These are phyloP conservation scores for Trypanosoma conorhini DNA, from an alignment of 208 protist genomes.

Conservation along the genomic window DNA sequence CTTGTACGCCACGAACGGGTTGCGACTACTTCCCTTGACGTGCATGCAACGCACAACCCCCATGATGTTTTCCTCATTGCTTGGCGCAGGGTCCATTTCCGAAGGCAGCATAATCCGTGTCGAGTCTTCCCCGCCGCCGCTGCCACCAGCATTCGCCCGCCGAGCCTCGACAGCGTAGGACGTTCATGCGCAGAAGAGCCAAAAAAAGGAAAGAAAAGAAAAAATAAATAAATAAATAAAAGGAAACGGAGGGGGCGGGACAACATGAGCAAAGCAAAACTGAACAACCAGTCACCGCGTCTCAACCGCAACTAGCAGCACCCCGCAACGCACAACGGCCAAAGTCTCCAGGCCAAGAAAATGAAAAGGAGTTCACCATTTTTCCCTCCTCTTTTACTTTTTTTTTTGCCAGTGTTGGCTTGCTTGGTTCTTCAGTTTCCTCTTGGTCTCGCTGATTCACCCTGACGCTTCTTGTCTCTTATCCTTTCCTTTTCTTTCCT, in stretches of 20 bases:
- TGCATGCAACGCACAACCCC: slow-evolving; percentile 66
- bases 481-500: neutral
- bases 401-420: no score
- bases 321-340: slow-evolving; percentile 4
- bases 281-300: neutral
- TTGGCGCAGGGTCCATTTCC: slow-evolving; percentile 21
- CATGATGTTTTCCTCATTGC: slow-evolving; percentile 42
- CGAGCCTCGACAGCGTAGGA: neutral
- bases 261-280: no score
- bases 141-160: neutral
- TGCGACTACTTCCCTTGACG: slow-evolving; percentile 44
- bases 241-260: neutral
- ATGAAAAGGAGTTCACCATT: slow-evolving; percentile 6
- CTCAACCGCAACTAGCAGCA: neutral
- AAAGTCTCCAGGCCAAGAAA: no score
- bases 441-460: no score
- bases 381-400: neutral
- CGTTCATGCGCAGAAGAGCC: no score
- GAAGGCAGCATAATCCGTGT: neutral
- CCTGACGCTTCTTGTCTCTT: neutral
- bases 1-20: slow-evolving; percentile 57
- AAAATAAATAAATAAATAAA: slow-evolving; percentile 1
- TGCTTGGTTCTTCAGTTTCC: no score
- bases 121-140: neutral
- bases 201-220: slow-evolving; percentile 12